These are phyloP conservation scores for Sicyos baderoa DNA, from an alignment of 306 rosid genomes.

Conservation along the genomic window DNA sequence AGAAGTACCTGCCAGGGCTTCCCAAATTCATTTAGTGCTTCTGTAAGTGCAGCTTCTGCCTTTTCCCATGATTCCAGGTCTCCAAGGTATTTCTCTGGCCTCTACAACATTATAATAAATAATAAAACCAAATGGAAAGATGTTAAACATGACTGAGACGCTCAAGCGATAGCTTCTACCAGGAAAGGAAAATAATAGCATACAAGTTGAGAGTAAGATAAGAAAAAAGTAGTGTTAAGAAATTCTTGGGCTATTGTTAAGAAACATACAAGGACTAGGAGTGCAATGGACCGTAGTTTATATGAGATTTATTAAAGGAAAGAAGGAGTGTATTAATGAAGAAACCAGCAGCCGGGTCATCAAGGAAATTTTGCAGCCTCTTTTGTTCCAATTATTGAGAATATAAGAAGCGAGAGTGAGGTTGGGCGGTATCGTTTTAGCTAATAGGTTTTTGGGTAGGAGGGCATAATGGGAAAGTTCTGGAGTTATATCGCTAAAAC, in stretches of 20 bases:
- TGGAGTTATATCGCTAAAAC: background rate
- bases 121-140: background rate
- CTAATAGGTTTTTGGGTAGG: background rate
- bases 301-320: background rate
- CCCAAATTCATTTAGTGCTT: slow-evolving; percentile 75
- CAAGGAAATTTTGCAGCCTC: background rate
- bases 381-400: background rate
- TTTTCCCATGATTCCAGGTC: slow-evolving; percentile 71
- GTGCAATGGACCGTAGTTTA: background rate
- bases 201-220: background rate
- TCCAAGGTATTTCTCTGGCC: slow-evolving; percentile 89
- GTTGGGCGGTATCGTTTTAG: background rate
- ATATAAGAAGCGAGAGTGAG: background rate
- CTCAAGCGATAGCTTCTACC: background rate
- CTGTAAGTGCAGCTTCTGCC: slow-evolving; percentile 79
- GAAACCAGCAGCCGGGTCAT: background rate
- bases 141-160: background rate
- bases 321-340: background rate
- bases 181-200: background rate
- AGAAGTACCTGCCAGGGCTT: slow-evolving; percentile 79
- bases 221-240: background rate
- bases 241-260: background rate
- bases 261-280: background rate
- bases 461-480: background rate
- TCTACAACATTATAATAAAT: slow-evolving; percentile 21